phyloP scores from a whole-genome alignment of 768 basidiomycete species.

The Tulasnella sp. region DNA sequence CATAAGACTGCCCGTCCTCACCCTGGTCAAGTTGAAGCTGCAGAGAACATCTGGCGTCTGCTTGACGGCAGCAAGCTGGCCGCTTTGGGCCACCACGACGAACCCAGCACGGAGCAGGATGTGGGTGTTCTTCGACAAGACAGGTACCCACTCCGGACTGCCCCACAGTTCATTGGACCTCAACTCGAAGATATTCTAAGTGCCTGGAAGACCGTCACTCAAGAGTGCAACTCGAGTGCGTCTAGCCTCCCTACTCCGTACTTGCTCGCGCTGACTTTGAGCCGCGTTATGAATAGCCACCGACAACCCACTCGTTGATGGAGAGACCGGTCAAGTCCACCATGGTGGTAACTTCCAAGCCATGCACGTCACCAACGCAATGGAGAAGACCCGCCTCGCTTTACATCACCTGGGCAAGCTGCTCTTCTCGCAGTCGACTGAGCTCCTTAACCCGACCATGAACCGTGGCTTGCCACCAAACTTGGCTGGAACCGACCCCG shows the following conservation, averaged over 20 bases:
- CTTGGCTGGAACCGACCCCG: constrained; percentile 77
- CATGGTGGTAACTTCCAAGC: constrained; percentile 92
- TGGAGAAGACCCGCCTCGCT: constrained; percentile 82
- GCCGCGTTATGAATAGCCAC: constrained; percentile 57
- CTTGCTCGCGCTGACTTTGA: neutral
- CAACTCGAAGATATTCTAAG: constrained; percentile 78
- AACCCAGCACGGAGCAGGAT: constrained; percentile 73
- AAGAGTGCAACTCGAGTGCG: constrained; percentile 83
- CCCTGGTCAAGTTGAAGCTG: constrained; percentile 81
- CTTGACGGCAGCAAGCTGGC: constrained; percentile 72
- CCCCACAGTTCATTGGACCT: constrained; percentile 85
- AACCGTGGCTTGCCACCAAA: constrained; percentile 83
- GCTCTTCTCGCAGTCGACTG: constrained; percentile 67
- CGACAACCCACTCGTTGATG: constrained; percentile 83
- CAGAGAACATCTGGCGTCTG: constrained; percentile 67
- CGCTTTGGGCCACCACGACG: constrained; percentile 62
- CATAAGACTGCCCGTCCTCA: constrained; percentile 74
- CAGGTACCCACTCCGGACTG: constrained; percentile 66
- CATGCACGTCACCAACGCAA: constrained; percentile 79
- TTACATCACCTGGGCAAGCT: constrained; percentile 73
- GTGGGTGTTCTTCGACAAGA: constrained; percentile 78
- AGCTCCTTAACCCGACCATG: constrained; percentile 78
- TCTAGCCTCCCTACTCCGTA: constrained; percentile 28
- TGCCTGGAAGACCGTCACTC: constrained; percentile 64
- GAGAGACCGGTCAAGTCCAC: constrained; percentile 65